Evolutionary conservation across 768 basidiomycete genomes (phyloP).

Genomic region (Tubosaeta sp.): DNA sequence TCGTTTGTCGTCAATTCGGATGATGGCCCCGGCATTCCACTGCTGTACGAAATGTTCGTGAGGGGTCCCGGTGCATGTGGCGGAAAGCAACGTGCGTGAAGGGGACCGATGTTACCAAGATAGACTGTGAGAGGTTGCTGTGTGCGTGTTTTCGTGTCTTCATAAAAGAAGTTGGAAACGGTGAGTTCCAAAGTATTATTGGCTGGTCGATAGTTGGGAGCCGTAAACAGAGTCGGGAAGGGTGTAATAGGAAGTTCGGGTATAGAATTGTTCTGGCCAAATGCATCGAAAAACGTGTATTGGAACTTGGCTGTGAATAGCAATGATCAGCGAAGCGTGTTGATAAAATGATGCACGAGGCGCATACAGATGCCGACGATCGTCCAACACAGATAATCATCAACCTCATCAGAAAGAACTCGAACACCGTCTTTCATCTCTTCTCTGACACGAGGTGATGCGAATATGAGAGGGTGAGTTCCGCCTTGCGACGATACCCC

Average conservation of each 20-base stretch:
- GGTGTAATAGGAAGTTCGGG: conserved; percentile 83
- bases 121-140: conserved; percentile 83
- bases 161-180: conserved; percentile 85
- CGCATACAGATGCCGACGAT: conserved; percentile 90
- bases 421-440: conserved; percentile 76
- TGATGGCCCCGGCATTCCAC: conserved; percentile 39
- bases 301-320: conserved; percentile 74
- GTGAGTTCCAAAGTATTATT: conserved; percentile 78
- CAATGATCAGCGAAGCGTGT: conserved; percentile 16
- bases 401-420: conserved; percentile 80
- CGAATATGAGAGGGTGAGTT: conserved; percentile 77
- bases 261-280: conserved; percentile 72
- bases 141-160: conserved; percentile 58
- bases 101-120: conserved; percentile 84
- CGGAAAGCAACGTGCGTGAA: conserved; percentile 73
- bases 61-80: conserved; percentile 65
- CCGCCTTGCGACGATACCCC: conserved; percentile 72
- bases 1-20: conserved; percentile 28
- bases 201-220: conserved; percentile 67
- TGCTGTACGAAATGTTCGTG: conserved; percentile 58
- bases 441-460: conserved; percentile 74
- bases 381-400: conserved; percentile 94
- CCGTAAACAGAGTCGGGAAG: conserved; percentile 80
- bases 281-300: conserved; percentile 91
- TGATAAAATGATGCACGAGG: conserved; percentile 5